A percentile compares a stretch with the other conserved stretches of the same genome.
phyloP scores from a whole-genome alignment of 257 asterid species.

The Gentiana dahurica region DNA sequence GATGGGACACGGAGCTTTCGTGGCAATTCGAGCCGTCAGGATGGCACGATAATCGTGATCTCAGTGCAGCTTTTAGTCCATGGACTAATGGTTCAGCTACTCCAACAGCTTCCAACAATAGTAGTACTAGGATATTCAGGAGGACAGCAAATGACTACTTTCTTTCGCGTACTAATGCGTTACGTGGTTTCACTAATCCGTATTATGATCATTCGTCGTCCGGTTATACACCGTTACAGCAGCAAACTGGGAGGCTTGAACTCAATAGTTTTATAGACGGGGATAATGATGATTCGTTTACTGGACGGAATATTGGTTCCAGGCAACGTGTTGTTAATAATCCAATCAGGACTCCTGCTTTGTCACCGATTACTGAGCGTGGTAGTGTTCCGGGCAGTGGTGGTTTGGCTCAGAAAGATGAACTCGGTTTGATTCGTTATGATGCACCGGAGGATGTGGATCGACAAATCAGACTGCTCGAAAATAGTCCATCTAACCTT shows the following conservation, averaged over 20 bases:
- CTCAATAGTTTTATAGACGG: slow-evolving; percentile 45
- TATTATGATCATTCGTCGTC: slow-evolving; percentile 25
- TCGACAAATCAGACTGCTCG: slow-evolving; percentile 26
- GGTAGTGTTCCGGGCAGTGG: slow-evolving; percentile 13
- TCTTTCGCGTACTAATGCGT: slow-evolving; percentile 25
- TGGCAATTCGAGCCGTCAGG: slow-evolving; percentile 65
- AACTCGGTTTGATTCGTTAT: slow-evolving; percentile 22
- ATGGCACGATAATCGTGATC: slow-evolving; percentile 39
- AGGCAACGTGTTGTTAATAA: slow-evolving; percentile 9
- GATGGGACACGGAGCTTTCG: slow-evolving; percentile 64
- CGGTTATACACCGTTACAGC: slow-evolving; percentile 22
- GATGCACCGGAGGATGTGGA: slow-evolving; percentile 25
- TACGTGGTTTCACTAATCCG: slow-evolving; percentile 18
- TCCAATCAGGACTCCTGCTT: slow-evolving; percentile 6
- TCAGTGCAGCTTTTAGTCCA: slow-evolving; percentile 61
- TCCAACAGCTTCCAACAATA: slow-evolving; percentile 23
- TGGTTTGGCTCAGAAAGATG: slow-evolving; percentile 25
- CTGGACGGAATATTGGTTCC: slow-evolving; percentile 14
- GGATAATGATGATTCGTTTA: slow-evolving; percentile 18
- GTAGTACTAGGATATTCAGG: slow-evolving; percentile 30
- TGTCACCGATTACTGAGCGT: slow-evolving; percentile 20
- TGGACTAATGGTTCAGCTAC: slow-evolving; percentile 29
- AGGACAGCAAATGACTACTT: slow-evolving; percentile 63
- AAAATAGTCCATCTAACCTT: slow-evolving; percentile 23
- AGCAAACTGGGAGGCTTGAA: slow-evolving; percentile 43